Evolutionary conservation across 768 basidiomycete species (phyloP).

Genomic region (Amanita brunnescens): DNA sequence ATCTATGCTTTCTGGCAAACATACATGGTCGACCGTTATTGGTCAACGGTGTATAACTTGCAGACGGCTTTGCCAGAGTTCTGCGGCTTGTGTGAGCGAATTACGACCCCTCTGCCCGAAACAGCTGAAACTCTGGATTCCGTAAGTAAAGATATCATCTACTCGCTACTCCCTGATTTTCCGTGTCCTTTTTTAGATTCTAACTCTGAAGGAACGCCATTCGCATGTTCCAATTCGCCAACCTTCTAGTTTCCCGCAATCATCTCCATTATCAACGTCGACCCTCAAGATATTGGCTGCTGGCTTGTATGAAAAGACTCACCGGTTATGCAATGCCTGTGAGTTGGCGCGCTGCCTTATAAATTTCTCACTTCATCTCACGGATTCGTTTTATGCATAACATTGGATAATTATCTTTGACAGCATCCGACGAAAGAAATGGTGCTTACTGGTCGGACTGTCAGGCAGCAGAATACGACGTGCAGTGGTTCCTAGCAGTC

Average conservation of each 20-base stretch:
- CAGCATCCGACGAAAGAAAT: conserved; percentile 17
- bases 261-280: conserved; percentile 7
- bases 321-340: conserved; percentile 15
- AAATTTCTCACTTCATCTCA: not conserved
- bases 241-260: not conserved
- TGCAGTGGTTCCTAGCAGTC: conserved; percentile 34
- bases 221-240: not conserved
- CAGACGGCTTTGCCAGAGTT: conserved; percentile 46
- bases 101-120: conserved; percentile 43
- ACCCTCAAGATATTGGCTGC: conserved; percentile 5
- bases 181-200: not conserved
- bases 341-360: conserved; percentile 11
- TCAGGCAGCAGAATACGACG: conserved; percentile 33
- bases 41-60: conserved; percentile 47
- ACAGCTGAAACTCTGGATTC: conserved; percentile 2
- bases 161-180: not conserved
- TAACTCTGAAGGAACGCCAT: not conserved
- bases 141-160: not conserved
- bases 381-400: conserved; percentile 1
- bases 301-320: conserved; percentile 8
- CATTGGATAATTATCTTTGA: not conserved
- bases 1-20: conserved; percentile 54
- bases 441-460: conserved; percentile 31
- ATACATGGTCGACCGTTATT: conserved; percentile 52
- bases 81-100: conserved; percentile 34